These are phyloP conservation scores for Eucalyptus victrix DNA, from an alignment of 345 rosid genomes.

Conservation along the genomic window DNA sequence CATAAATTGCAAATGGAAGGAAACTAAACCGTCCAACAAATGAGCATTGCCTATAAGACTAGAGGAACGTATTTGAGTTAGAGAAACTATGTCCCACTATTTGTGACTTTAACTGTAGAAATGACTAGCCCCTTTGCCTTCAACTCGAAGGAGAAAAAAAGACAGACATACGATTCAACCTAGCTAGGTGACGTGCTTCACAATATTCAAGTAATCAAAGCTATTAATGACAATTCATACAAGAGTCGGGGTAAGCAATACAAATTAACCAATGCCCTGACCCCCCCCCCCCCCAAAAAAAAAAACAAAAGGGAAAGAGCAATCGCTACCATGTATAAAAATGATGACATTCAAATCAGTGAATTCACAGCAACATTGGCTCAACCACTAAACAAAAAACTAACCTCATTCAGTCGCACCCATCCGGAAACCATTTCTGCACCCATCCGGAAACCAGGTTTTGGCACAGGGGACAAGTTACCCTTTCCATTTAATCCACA, in stretches of 20 bases:
- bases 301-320: neutral
- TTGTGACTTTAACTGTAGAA: neutral
- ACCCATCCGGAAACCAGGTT: neutral
- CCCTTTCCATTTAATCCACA: neutral
- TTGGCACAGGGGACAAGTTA: neutral
- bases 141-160: neutral
- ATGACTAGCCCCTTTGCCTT: neutral
- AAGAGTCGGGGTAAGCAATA: neutral
- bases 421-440: constrained; percentile 14
- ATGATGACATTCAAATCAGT: neutral
- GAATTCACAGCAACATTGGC: neutral
- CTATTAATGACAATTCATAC: neutral
- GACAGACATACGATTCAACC: neutral
- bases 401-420: constrained; percentile 93
- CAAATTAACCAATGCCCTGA: neutral
- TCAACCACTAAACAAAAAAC: neutral
- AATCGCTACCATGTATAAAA: neutral
- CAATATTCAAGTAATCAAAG: neutral
- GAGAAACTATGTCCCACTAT: neutral
- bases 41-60: neutral
- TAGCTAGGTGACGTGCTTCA: neutral
- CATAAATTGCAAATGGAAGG: neutral
- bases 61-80: neutral
- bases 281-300: neutral
- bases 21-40: neutral